phyloP scores from a whole-genome alignment of 768 basidiomycete genomes.

The Macrocybe gigantea region DNA sequence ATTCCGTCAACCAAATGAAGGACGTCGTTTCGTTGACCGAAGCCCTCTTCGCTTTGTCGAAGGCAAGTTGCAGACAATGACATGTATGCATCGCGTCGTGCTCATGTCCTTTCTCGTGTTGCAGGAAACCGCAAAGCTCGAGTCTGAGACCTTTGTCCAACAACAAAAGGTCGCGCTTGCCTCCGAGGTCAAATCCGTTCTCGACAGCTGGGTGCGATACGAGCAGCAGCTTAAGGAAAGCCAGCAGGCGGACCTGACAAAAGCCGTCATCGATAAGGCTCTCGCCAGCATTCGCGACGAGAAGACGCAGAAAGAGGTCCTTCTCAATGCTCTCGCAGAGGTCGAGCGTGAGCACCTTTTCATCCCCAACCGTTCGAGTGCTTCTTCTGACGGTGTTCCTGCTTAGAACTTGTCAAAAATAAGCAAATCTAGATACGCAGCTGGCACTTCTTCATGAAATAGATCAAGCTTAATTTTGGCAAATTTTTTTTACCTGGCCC shows the following conservation, averaged over 20 bases:
- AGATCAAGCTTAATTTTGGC: too few relatives aligned
- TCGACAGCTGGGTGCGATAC: conserved; percentile 97
- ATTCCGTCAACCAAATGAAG: conserved; percentile 88
- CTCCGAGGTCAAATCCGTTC: conserved; percentile 85
- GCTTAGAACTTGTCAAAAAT: conserved; percentile 79
- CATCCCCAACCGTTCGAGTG: too few relatives aligned
- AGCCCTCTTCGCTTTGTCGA: conserved; percentile 87
- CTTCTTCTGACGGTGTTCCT: background rate
- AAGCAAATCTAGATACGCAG: conserved; percentile 71
- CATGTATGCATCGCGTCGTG: background rate
- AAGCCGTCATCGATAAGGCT: conserved; percentile 85
- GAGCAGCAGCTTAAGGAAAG: conserved; percentile 96
- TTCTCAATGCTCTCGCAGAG: conserved; percentile 74
- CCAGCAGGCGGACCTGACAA: conserved; percentile 90
- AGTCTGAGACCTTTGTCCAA: conserved; percentile 85
- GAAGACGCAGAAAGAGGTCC: conserved; percentile 83
- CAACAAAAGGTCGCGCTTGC: conserved; percentile 85
- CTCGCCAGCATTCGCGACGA: conserved; percentile 78
- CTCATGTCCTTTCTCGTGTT: background rate
- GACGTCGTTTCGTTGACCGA: conserved; percentile 91
- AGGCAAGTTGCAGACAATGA: conserved; percentile 42
- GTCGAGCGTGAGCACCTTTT: conserved; percentile 71
- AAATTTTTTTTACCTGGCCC: too few relatives aligned
- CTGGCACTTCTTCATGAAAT: background rate
- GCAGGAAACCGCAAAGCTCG: conserved; percentile 89